A percentile compares a stretch with the other conserved stretches of the same genome.
Evolutionary conservation across 2,329 filamentous ascomycete genomes (phyloP).

Genomic region (Calonectria pteridis): DNA sequence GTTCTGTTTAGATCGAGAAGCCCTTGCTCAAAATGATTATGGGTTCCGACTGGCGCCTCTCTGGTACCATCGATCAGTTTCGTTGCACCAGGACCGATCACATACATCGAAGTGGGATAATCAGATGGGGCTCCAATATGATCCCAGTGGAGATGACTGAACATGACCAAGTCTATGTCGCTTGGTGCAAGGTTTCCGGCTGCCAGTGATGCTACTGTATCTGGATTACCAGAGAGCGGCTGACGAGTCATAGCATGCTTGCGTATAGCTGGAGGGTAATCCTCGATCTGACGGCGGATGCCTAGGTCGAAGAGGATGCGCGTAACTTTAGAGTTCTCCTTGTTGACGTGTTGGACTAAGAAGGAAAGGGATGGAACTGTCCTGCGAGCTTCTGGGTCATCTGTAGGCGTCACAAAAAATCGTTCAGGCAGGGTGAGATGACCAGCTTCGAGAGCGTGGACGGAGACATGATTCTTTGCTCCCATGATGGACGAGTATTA

Average conservation of each 20-base stretch:
- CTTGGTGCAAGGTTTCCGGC: constrained; percentile 6
- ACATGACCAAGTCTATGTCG: constrained; percentile 23
- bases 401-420: constrained; percentile 16
- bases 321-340: neutral
- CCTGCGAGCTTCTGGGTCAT: neutral
- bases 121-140: constrained; percentile 27
- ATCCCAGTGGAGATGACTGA: constrained; percentile 32
- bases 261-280: constrained; percentile 16
- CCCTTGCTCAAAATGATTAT: constrained; percentile 20
- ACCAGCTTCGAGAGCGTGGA: constrained; percentile 22
- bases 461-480: neutral
- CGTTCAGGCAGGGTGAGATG: constrained; percentile 23
- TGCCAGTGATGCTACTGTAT: neutral
- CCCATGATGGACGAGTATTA: neutral
- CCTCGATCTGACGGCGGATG: constrained; percentile 9
- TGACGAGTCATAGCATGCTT: constrained; percentile 18
- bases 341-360: constrained; percentile 18
- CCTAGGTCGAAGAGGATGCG: constrained; percentile 26
- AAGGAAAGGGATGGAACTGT: constrained; percentile 27
- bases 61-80: neutral
- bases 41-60: neutral
- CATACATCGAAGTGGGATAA: constrained; percentile 16
- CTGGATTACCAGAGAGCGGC: constrained; percentile 11
- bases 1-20: constrained; percentile 13
- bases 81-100: constrained; percentile 19